phyloP scores from a whole-genome alignment of 2,329 filamentous ascomycete genomes.

The Zymoseptoria crescenta region DNA sequence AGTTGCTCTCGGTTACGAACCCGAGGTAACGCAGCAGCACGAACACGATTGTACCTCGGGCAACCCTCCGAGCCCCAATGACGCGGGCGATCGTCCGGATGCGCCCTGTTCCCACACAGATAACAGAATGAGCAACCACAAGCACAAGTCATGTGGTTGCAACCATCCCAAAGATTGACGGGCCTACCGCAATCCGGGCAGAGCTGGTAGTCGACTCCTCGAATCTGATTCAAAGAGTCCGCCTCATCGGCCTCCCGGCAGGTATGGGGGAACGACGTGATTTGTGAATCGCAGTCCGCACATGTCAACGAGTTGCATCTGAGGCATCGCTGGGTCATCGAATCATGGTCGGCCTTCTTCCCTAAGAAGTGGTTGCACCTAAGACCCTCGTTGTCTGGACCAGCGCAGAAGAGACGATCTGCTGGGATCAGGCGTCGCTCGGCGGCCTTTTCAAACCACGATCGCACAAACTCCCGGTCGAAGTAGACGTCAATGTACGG shows the following conservation, averaged over 20 bases:
- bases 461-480: not conserved
- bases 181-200: constrained; percentile 11
- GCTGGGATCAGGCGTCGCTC: not conserved
- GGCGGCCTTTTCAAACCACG: not conserved
- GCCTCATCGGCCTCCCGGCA: not conserved
- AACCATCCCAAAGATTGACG: constrained; percentile 11
- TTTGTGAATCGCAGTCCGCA: not conserved
- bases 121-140: constrained; percentile 8
- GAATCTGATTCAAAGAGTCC: constrained; percentile 3
- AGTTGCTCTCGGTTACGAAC: not conserved
- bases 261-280: not conserved
- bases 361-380: not conserved
- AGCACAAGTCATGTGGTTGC: constrained; percentile 15
- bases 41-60: not conserved
- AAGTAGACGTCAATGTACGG: not conserved
- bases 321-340: not conserved
- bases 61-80: not conserved
- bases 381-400: not conserved
- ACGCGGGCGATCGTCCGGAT: not conserved
- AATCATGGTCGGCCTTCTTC: not conserved
- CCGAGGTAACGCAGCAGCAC: not conserved
- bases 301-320: not conserved
- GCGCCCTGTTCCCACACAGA: not conserved
- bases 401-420: not conserved
- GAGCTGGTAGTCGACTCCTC: constrained; percentile 14